Conservation (phyloP, 805 yeast genomes). For the Cyberlindnera xylosilytica region DNA sequence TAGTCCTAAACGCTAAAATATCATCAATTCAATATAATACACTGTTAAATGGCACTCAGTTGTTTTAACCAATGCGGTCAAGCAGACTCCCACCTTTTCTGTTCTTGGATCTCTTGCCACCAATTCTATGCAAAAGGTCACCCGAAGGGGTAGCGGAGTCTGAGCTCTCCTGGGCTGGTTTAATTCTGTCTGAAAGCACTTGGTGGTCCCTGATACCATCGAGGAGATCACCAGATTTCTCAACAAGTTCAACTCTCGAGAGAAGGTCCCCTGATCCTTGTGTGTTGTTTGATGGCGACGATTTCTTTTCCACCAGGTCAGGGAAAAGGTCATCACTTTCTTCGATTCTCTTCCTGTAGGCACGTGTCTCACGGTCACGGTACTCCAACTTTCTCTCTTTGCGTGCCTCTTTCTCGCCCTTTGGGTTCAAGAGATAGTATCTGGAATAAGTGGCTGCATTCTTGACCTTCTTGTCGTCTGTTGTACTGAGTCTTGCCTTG, state of each 20-base stretch:
- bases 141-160: too few species aligned
- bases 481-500: conserved; percentile 19
- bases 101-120: not conserved
- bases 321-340: conserved; percentile 25
- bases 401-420: conserved; percentile 10
- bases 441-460: conserved; percentile 27
- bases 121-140: not conserved
- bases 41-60: too few species aligned
- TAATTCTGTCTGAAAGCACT: too few species aligned
- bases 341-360: conserved; percentile 8
- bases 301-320: conserved; percentile 3
- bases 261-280: not conserved
- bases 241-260: not conserved
- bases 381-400: conserved; percentile 3
- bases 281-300: too few species aligned
- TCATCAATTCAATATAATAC: not conserved
- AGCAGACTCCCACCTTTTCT: not conserved
- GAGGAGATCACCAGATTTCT: conserved; percentile 3
- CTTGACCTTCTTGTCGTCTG: conserved; percentile 26
- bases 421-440: conserved; percentile 28
- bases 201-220: not conserved
- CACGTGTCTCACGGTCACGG: conserved; percentile 22
- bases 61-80: not conserved
- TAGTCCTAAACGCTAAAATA: not conserved
- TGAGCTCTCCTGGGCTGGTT: too few species aligned